These are phyloP conservation scores for Pseudomonodictys pantanalensis DNA, from an alignment of 495 filamentous ascomycete species.

Conservation along the genomic window DNA sequence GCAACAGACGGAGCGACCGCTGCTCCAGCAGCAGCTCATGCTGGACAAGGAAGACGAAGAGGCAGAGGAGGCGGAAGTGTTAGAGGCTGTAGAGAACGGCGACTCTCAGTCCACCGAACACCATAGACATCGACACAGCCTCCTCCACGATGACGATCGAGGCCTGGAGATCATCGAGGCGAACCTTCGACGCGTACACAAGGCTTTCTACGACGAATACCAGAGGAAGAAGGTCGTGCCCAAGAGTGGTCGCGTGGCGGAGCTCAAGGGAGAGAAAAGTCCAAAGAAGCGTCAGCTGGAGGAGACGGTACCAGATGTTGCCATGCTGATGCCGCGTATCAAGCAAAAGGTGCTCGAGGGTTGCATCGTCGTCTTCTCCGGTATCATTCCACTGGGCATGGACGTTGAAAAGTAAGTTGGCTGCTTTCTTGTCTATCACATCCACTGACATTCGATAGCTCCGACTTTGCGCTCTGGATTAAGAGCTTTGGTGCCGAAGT, in stretches of 20 bases:
- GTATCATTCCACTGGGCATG: constrained; percentile 77
- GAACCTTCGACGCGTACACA: constrained; percentile 72
- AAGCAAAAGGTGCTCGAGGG: constrained; percentile 69
- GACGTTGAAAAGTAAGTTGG: constrained; percentile 59
- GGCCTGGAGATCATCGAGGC: constrained; percentile 73
- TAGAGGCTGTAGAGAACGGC: constrained; percentile 52
- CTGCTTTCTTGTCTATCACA: not conserved
- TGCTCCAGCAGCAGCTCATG: constrained; percentile 82
- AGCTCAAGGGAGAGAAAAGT: constrained; percentile 55
- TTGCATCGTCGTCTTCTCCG: constrained; percentile 77
- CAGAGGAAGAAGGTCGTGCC: constrained; percentile 51
- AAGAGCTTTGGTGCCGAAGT: constrained; percentile 80
- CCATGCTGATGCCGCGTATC: constrained; percentile 71
- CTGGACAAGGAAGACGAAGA: constrained; percentile 78
- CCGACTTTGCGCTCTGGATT: constrained; percentile 81
- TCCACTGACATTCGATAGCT: constrained; percentile 44
- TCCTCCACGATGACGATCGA: constrained; percentile 78
- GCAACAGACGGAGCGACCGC: constrained; percentile 81
- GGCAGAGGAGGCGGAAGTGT: constrained; percentile 46
- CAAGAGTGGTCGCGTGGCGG: constrained; percentile 58
- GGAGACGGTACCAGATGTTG: constrained; percentile 80
- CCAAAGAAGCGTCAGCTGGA: constrained; percentile 49
- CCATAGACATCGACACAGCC: constrained; percentile 63
- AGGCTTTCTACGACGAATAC: constrained; percentile 78
- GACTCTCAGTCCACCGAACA: constrained; percentile 46